Evolutionary conservation across 192 early-diverging fungal species (phyloP).

Genomic region (Diversispora eburnea): DNA sequence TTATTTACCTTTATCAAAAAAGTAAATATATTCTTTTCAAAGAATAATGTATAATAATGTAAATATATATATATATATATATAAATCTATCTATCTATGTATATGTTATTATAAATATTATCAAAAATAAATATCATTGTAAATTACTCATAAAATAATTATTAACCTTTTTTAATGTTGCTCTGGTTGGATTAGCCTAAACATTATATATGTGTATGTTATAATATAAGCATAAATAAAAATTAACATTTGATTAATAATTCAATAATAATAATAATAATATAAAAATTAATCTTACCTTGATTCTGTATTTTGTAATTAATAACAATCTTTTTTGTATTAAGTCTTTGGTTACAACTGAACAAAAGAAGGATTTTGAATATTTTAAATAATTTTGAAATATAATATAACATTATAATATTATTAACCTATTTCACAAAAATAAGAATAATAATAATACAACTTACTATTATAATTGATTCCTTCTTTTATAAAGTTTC

Average conservation of each 20-base stretch:
- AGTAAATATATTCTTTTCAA: no score
- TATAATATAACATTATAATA: background rate
- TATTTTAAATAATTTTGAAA: conserved; percentile 14
- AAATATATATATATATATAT: no score
- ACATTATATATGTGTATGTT: background rate
- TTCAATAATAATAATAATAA: no score
- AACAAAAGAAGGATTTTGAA: background rate
- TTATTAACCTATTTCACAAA: background rate
- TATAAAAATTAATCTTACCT: conserved; percentile 36
- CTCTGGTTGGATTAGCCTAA: conserved; percentile 67
- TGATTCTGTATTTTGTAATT: conserved; percentile 58
- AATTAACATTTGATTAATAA: no score
- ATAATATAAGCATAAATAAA: no score
- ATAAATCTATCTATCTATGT: no score
- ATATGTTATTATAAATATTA: no score
- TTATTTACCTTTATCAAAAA: no score
- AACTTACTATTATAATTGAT: conserved; percentile 26
- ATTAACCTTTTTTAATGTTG: conserved; percentile 75
- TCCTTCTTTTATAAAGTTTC: conserved; percentile 19
- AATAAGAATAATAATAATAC: background rate
- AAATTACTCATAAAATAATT: conserved; percentile 57
- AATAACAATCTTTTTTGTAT: conserved; percentile 64
- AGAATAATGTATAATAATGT: no score
- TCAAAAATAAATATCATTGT: background rate
- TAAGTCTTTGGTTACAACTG: conserved; percentile 51